A percentile compares a stretch with the other conserved stretches of the same genome.
phyloP scores from a whole-genome alignment of 371 early-diverging fungal genomes.

The Syncephalastrum sp. region DNA sequence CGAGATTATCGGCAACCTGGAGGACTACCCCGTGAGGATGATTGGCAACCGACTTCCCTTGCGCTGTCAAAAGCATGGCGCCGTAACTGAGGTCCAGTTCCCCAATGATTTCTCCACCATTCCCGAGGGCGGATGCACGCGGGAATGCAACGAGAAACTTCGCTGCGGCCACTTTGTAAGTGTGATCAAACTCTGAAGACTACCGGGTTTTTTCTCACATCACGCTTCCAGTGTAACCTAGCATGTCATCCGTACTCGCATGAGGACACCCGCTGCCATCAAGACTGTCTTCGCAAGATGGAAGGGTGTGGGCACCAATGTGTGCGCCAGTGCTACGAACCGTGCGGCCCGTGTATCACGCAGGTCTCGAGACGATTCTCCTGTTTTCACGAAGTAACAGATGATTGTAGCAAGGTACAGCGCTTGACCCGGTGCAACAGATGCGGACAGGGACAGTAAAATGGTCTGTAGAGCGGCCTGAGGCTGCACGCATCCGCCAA shows the following conservation, averaged over 20 bases:
- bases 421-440: background rate
- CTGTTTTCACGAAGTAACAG: conserved; percentile 36
- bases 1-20: conserved; percentile 43
- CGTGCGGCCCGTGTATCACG: conserved; percentile 41
- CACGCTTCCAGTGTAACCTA: conserved; percentile 21
- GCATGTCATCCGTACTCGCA: conserved; percentile 55
- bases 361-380: conserved; percentile 18
- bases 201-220: conserved; percentile 1
- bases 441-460: too few relatives aligned
- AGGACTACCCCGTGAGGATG: conserved; percentile 21
- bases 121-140: conserved; percentile 51
- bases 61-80: conserved; percentile 42
- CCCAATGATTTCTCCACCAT: conserved; percentile 53
- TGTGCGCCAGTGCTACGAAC: conserved; percentile 40
- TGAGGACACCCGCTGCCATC: conserved; percentile 35
- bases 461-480: too few relatives aligned
- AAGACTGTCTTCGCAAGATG: conserved; percentile 33
- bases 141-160: conserved; percentile 36
- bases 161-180: conserved; percentile 52
- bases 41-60: conserved; percentile 47
- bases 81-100: conserved; percentile 41
- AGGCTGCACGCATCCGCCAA: too few relatives aligned
- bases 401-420: conserved; percentile 23
- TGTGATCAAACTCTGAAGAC: background rate
- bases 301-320: conserved; percentile 39